A percentile compares a stretch with the other conserved stretches of the same genome.
Evolutionary conservation across 2,329 filamentous ascomycete genomes (phyloP).

Genomic region (Aspergillus glaucus): DNA sequence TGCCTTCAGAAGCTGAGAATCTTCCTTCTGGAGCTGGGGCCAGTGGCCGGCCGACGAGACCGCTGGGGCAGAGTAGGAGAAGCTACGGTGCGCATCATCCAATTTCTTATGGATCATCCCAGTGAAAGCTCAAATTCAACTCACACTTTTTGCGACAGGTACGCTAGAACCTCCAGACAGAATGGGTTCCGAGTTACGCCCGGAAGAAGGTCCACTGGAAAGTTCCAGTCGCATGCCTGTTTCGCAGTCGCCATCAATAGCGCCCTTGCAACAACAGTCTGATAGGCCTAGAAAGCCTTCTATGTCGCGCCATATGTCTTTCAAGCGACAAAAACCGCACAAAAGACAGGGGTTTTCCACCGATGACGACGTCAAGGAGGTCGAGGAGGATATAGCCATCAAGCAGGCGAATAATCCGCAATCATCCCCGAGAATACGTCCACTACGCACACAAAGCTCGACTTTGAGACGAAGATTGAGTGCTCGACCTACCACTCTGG

Average conservation of each 20-base stretch:
- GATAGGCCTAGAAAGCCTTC: constrained; percentile 62
- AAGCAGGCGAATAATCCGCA: constrained; percentile 25
- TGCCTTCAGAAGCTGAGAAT: constrained; percentile 6
- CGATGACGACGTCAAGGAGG: constrained; percentile 77
- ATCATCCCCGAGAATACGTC: constrained; percentile 29
- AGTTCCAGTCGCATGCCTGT: constrained; percentile 25
- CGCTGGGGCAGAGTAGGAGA: constrained; percentile 14
- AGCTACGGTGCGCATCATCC: constrained; percentile 22
- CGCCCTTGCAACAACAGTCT: constrained; percentile 16
- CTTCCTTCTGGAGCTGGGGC: constrained; percentile 6
- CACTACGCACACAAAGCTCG: constrained; percentile 29
- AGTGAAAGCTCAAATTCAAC: not conserved
- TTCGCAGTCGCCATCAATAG: constrained; percentile 41
- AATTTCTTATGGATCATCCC: not conserved
- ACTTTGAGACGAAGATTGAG: constrained; percentile 36
- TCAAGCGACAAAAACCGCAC: constrained; percentile 64
- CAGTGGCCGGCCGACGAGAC: constrained; percentile 9
- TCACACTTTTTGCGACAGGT: constrained; percentile 16
- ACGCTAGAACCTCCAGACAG: constrained; percentile 24
- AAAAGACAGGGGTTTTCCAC: constrained; percentile 84
- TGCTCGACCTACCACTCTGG: constrained; percentile 25
- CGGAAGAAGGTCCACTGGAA: constrained; percentile 26
- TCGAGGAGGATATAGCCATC: constrained; percentile 60
- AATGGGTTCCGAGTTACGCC: constrained; percentile 13
- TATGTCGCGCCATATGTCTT: constrained; percentile 67